A percentile compares a stretch with the other conserved stretches of the same genome.
Evolutionary conservation across 257 asterid genomes (phyloP).

Genomic region (Gentiana straminea): DNA sequence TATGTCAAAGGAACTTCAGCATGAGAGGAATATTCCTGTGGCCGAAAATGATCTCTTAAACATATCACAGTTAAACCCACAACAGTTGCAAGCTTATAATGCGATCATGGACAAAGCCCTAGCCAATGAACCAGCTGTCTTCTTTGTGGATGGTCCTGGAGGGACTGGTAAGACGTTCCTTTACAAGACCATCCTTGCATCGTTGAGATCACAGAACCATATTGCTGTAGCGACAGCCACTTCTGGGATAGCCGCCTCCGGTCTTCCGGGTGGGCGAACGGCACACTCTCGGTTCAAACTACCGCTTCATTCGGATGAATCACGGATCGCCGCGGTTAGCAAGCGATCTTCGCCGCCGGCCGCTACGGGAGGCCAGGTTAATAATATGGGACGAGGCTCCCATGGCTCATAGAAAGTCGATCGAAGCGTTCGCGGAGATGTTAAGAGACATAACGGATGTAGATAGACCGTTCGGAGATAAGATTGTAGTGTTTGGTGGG

Average conservation of each 20-base stretch:
- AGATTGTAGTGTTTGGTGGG: constrained; percentile 1
- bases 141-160: no score
- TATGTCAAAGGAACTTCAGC: neutral
- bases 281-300: neutral
- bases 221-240: constrained; percentile 3
- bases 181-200: no score
- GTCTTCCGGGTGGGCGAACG: neutral
- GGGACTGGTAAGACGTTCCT: no score
- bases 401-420: neutral
- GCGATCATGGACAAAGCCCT: neutral
- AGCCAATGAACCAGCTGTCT: neutral
- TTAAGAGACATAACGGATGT: neutral
- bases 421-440: neutral
- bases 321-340: neutral
- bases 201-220: no score
- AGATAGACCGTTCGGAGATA: neutral
- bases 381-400: constrained; percentile 9
- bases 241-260: neutral
- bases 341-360: neutral
- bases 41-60: neutral
- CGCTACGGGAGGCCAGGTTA: neutral
- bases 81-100: neutral
- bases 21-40: neutral
- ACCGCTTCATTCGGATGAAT: neutral
- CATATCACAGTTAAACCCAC: neutral